phyloP scores from a whole-genome alignment of 2,329 filamentous ascomycete genomes.

The Fusarium sp. region DNA sequence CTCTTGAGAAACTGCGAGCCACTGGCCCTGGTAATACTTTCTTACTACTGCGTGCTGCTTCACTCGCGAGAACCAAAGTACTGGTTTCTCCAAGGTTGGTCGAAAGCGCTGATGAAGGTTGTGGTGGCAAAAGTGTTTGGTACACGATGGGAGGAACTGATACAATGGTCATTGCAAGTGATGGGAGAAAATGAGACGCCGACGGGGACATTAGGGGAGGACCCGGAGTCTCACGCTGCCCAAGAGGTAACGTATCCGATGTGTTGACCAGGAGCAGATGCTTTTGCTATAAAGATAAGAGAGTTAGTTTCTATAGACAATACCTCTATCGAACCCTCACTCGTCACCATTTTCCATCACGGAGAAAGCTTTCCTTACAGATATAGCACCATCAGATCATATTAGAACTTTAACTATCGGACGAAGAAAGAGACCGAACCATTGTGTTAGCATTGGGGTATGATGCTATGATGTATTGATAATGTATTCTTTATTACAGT shows the following conservation, averaged over 20 bases:
- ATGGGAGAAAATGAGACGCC: background rate
- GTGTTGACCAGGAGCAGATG: background rate
- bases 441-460: no score
- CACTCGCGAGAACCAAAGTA: background rate
- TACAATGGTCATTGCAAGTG: conserved; percentile 10
- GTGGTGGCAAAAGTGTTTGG: background rate
- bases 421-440: background rate
- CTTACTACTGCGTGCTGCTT: conserved; percentile 14
- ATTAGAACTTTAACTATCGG: background rate
- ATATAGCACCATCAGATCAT: background rate
- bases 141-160: conserved; percentile 1
- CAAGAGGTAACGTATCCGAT: background rate
- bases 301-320: background rate
- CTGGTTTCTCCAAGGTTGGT: conserved; percentile 17
- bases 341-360: background rate
- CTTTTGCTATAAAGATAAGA: background rate
- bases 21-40: conserved; percentile 1
- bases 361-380: background rate
- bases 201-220: background rate
- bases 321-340: background rate
- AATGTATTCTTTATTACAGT: no score
- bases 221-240: background rate
- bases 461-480: no score
- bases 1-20: conserved; percentile 3
- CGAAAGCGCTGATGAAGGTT: background rate